Base-by-base conservation (phyloP, 768 basidiomycete species). In the Chlorophyllum brunneum region DNA sequence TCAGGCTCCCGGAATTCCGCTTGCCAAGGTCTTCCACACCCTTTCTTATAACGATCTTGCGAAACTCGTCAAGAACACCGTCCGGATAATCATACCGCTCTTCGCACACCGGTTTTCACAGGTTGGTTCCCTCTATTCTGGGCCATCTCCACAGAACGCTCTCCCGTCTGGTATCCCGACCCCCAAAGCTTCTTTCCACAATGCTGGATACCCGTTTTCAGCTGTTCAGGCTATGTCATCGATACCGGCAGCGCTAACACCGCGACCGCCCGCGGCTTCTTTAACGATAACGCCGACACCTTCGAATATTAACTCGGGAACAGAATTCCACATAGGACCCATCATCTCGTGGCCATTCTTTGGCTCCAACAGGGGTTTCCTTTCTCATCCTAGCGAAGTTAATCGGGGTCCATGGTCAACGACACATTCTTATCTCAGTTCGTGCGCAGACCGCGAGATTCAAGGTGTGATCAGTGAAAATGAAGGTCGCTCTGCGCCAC, bases 301-400 rank as follows among this genome's bases (percentile, higher is more conserved):
- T 9, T 61, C 58, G 9, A 55, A 46, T n/a, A 31, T 43, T 27
- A 11, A 39, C 18, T 22, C 38, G n/a, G 38, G 26, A 41, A 54
- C 40, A 30, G 71, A 77, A 45, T 80, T 77, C 65, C 79, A 84
- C 44, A 74, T 92, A 38, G 90, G 90, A 3, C 86, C 86, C 6
- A 92, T 93, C 60, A 80, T 92, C 44, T 91, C 89, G 2, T 93
- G 91, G 90, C 86, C 90, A 1, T 93, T 92, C 75, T 93, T 93
- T 63, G 90, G 90, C 40, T 86, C 88, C 3, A 83, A 85, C 57
- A 78, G 91, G 34, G 90, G 90, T 27, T 84, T 88, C 53, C 76
- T 89, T 20, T 58, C 66, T 2, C 85, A 86, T 58, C 83, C 83
- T 2, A 68, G 73, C 18, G 87, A 90, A 58, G 74, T 92, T 30